phyloP scores from a whole-genome alignment of 371 early-diverging fungal genomes.

The Saksenaea oblongispora region DNA sequence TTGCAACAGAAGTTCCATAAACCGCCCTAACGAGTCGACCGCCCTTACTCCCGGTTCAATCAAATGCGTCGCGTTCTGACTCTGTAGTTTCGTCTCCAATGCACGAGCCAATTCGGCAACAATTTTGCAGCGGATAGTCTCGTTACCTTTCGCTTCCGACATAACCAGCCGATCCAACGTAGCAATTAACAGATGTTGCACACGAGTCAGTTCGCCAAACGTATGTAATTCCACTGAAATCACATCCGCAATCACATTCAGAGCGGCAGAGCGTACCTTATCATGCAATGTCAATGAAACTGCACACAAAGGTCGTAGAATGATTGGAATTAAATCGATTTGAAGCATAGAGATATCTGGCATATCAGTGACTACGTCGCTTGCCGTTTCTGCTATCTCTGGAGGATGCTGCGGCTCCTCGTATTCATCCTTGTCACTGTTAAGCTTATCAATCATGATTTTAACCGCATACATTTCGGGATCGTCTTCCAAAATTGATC shows the following conservation, averaged over 20 bases:
- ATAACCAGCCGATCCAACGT: conserved; percentile 63
- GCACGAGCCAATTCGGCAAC: conserved; percentile 30
- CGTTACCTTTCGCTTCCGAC: conserved; percentile 60
- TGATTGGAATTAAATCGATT: conserved; percentile 50
- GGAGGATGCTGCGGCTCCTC: neutral
- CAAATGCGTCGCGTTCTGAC: conserved; percentile 21
- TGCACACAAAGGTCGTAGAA: conserved; percentile 64
- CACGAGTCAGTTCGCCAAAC: conserved; percentile 49
- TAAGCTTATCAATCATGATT: conserved; percentile 22
- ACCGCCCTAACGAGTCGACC: conserved; percentile 55
- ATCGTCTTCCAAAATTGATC: conserved; percentile 14
- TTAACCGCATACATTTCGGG: conserved; percentile 14
- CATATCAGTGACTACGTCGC: conserved; percentile 1
- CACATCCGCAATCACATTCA: conserved; percentile 63
- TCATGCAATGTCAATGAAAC: conserved; percentile 64
- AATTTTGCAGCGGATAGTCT: conserved; percentile 32
- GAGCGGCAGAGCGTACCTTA: conserved; percentile 53
- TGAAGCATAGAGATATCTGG: conserved; percentile 38
- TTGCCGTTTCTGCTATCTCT: neutral
- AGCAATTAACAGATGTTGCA: conserved; percentile 63
- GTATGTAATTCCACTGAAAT: conserved; percentile 62
- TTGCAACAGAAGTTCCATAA: conserved; percentile 57
- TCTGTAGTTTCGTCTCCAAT: conserved; percentile 28
- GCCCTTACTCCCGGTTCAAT: conserved; percentile 35
- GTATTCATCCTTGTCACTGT: conserved; percentile 3